phyloP scores from a whole-genome alignment of 2,329 filamentous ascomycete genomes.

The Botrytis cinerea region DNA sequence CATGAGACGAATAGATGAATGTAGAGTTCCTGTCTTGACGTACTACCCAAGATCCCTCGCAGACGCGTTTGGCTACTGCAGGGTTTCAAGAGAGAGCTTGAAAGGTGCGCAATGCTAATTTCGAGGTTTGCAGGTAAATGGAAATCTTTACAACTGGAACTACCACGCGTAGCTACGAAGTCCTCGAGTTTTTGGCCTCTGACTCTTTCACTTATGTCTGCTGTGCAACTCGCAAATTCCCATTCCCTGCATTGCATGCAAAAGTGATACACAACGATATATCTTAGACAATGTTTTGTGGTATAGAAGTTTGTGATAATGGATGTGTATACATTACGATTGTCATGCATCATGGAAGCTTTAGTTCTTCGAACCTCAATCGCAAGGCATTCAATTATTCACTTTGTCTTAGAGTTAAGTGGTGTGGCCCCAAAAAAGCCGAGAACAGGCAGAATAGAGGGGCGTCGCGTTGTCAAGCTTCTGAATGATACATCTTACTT shows the following conservation, averaged over 20 bases:
- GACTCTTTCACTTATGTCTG: background rate
- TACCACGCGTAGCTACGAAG: background rate
- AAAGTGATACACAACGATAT: background rate
- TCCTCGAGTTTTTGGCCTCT: background rate
- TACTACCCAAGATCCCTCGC: background rate
- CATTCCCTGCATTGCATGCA: background rate
- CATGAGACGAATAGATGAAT: background rate
- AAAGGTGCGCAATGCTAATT: background rate
- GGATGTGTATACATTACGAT: background rate
- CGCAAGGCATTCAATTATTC: conserved; percentile 11
- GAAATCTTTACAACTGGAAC: background rate
- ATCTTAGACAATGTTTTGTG: background rate
- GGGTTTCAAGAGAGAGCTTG: background rate
- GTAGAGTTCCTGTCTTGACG: background rate
- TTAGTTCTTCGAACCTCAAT: conserved; percentile 11
- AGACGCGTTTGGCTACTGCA: background rate
- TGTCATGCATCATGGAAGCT: background rate
- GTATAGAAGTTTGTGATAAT: background rate
- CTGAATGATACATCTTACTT: conserved; percentile 17
- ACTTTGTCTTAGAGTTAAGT: background rate
- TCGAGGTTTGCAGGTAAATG: background rate
- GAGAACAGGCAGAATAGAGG: conserved; percentile 22
- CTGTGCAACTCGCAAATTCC: background rate
- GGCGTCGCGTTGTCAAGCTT: conserved; percentile 21
- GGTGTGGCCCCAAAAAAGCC: conserved; percentile 3